Conservation (phyloP, 2,329 filamentous ascomycete species). For the Colletotrichum abscissum region DNA sequence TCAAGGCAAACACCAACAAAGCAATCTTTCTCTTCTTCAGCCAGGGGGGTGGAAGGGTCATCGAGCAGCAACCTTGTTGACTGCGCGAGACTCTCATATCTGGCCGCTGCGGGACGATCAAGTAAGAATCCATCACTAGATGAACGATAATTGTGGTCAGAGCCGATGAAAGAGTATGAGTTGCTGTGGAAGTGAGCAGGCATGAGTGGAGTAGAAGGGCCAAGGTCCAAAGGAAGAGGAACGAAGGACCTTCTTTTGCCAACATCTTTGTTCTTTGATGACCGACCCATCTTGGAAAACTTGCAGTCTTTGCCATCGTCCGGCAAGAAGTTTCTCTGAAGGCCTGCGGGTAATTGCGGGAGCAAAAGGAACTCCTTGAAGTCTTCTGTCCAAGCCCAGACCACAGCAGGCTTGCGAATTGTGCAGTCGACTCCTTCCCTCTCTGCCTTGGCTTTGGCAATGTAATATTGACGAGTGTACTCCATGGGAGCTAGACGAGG, state of each 20-base stretch:
- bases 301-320: slow-evolving; percentile 19
- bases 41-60: background rate
- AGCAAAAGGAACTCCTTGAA: slow-evolving; percentile 51
- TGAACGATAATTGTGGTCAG: background rate
- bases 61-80: background rate
- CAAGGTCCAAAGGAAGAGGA: slow-evolving; percentile 26
- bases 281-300: background rate
- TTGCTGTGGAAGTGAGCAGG: slow-evolving; percentile 12
- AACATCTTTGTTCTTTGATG: background rate
- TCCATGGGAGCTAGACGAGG: slow-evolving; percentile 53
- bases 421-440: slow-evolving; percentile 41
- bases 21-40: background rate
- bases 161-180: background rate
- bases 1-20: slow-evolving; percentile 14
- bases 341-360: slow-evolving; percentile 44
- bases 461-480: slow-evolving; percentile 48
- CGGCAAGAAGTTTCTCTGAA: slow-evolving; percentile 34
- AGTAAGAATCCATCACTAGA: slow-evolving; percentile 9
- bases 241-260: slow-evolving; percentile 17
- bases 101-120: background rate
- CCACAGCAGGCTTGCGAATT: slow-evolving; percentile 43
- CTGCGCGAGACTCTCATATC: background rate
- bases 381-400: slow-evolving; percentile 47
- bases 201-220: slow-evolving; percentile 23
- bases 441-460: slow-evolving; percentile 46